A percentile compares a stretch with the other conserved stretches of the same genome.
These are phyloP conservation scores for Starmerella geochares DNA, from an alignment of 805 yeast genomes.

Conservation along the genomic window DNA sequence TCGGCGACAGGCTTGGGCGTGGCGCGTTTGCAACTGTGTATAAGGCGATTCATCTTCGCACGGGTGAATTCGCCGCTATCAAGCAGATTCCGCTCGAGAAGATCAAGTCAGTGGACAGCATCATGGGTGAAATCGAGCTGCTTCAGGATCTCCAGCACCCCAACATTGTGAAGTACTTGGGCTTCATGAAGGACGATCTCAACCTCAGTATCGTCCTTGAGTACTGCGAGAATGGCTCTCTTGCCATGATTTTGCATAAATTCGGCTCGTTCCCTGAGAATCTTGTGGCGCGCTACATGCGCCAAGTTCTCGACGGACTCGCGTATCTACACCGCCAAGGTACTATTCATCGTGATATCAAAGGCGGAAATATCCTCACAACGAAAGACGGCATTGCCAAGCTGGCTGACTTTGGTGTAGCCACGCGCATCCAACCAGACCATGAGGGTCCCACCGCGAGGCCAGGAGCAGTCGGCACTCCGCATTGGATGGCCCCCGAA, in stretches of 20 bases:
- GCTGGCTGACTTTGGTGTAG: constrained; percentile 71
- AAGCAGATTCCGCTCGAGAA: constrained; percentile 58
- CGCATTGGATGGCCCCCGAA: constrained; percentile 99
- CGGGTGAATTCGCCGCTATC: constrained; percentile 64
- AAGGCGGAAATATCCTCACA: constrained; percentile 61
- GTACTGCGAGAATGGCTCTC: constrained; percentile 53
- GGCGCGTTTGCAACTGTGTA: constrained; percentile 91
- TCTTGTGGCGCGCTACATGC: constrained; percentile 41
- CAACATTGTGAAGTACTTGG: constrained; percentile 58
- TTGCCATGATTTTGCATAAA: constrained; percentile 43
- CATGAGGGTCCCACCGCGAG: constrained; percentile 12
- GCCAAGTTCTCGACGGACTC: constrained; percentile 52
- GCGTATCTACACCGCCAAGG: constrained; percentile 59
- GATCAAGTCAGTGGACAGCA: constrained; percentile 31
- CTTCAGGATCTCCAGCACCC: constrained; percentile 55
- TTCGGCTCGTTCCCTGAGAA: constrained; percentile 49
- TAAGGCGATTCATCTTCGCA: constrained; percentile 55
- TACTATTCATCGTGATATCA: constrained; percentile 66
- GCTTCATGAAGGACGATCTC: constrained; percentile 47
- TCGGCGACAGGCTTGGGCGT: constrained; percentile 59
- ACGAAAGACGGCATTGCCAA: constrained; percentile 55
- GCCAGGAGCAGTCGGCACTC: constrained; percentile 58
- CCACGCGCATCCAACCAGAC: constrained; percentile 35
- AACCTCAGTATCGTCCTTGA: constrained; percentile 54
- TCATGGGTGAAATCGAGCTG: constrained; percentile 60